Base-by-base conservation (phyloP, 2,329 filamentous ascomycete species). In the Pseudogymnoascus sp. region DNA sequence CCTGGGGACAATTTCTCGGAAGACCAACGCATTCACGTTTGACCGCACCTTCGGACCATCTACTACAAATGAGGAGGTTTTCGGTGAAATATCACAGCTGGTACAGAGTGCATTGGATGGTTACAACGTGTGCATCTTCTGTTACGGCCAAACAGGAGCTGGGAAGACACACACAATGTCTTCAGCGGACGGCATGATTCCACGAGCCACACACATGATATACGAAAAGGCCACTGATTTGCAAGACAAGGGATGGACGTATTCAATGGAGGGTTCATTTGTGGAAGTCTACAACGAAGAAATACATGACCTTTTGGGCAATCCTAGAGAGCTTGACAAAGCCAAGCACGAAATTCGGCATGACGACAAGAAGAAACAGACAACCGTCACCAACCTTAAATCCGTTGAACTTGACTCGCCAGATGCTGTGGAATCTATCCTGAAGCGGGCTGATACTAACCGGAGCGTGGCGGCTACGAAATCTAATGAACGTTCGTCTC, bases 271-370 rank as follows among this genome's bases (percentile, higher is more conserved):
- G 72, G 94, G 94, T 5, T 92, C 88, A 62, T 99, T 99, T 71
- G 86, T 97, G 12, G 94, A 99, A 72, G 94, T 99, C 5, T 99
- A 99, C 83, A 97, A 99, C 66, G 94, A 99, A 73, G 94, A 95
- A 65, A 82, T 99, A 66, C 92, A 97, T 72, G 94, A 99, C 73
- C 77, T 99, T 12, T 83, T 99, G 3, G 87, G 87, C 11, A 84
- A 82, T 62, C 84, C 88, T 0, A 86, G 88, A 62, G 82, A 87
- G 19, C 81, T 91, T 60, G 85, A 87, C 66, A 91, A 88, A 76
- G 91, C 89, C 76, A 96, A 91, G 76, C 88, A 93, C 59, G 91
- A 96, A 69, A 93, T 97, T 63, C 85, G 90, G 1, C 94, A 97
- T 68, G 93, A 97, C 70, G 84, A 91, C 42, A 77, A 81, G 36